These are phyloP conservation scores for Sporothrix dimorphospora DNA, from an alignment of 2,329 filamentous ascomycete species.

Conservation along the genomic window DNA sequence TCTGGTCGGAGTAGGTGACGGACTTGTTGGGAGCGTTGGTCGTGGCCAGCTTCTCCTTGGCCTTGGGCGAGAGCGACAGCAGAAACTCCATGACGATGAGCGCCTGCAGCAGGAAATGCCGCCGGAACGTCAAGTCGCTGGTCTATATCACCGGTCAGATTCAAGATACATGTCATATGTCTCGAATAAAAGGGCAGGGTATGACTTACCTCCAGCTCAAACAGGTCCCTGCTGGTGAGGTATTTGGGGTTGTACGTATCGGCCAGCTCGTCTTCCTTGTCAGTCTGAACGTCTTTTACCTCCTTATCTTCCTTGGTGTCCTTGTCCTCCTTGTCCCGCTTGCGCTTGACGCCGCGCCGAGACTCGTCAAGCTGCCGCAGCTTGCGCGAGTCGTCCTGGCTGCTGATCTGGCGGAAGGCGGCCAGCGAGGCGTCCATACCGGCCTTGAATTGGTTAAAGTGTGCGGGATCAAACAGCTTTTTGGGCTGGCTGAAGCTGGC, in stretches of 20 bases:
- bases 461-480: conserved; percentile 70
- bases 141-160: conserved; percentile 62
- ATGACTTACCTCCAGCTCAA: conserved; percentile 80
- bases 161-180: too few species aligned
- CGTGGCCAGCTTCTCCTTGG: conserved; percentile 76
- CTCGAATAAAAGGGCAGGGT: background rate
- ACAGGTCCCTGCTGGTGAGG: conserved; percentile 93
- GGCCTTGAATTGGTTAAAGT: conserved; percentile 80
- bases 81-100: conserved; percentile 95
- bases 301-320: conserved; percentile 33
- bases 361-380: conserved; percentile 62
- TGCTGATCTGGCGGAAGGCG: conserved; percentile 57
- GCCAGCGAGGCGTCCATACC: conserved; percentile 69
- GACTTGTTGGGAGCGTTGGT: conserved; percentile 76
- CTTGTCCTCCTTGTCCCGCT: conserved; percentile 50
- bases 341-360: conserved; percentile 71
- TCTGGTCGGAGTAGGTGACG: conserved; percentile 77
- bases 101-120: conserved; percentile 92
- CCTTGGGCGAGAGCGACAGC: conserved; percentile 80
- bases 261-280: conserved; percentile 59
- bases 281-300: conserved; percentile 43
- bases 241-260: conserved; percentile 96
- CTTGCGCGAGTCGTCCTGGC: conserved; percentile 50
- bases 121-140: conserved; percentile 89
- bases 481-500: conserved; percentile 90